phyloP scores from a whole-genome alignment of 2,329 filamentous ascomycete genomes.

The Trichoderma breve region DNA sequence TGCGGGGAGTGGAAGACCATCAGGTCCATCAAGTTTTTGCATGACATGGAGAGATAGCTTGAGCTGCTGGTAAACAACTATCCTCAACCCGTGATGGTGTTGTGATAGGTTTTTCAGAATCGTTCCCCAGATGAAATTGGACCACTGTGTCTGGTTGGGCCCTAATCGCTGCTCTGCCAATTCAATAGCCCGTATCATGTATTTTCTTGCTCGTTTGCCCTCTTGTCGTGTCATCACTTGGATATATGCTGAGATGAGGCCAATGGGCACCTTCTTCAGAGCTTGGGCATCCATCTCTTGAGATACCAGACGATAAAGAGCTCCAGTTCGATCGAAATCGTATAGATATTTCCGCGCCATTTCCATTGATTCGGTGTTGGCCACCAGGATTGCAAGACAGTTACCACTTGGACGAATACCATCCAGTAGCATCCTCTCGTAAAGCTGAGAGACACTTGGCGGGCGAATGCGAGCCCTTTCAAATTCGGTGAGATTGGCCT shows the following conservation, averaged over 20 bases:
- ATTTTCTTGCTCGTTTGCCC: constrained; percentile 24
- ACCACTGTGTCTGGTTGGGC: constrained; percentile 28
- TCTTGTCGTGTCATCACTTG: constrained; percentile 29
- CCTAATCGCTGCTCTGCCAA: constrained; percentile 31
- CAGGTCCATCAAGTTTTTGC: constrained; percentile 30
- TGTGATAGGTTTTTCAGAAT: constrained; percentile 37
- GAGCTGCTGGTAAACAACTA: constrained; percentile 33
- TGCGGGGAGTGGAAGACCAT: constrained; percentile 25
- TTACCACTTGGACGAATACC: constrained; percentile 48
- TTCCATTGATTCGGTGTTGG: constrained; percentile 47
- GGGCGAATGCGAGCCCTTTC: constrained; percentile 62
- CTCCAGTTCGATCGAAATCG: constrained; percentile 37
- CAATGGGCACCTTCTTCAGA: constrained; percentile 30
- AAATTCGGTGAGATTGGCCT: constrained; percentile 59
- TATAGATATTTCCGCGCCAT: constrained; percentile 50
- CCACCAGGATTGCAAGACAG: constrained; percentile 56
- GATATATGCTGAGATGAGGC: constrained; percentile 52
- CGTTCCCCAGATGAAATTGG: constrained; percentile 33
- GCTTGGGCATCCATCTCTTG: constrained; percentile 26
- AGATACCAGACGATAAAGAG: constrained; percentile 23
- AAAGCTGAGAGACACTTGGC: constrained; percentile 58
- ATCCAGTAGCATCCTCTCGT: constrained; percentile 53
- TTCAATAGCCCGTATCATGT: constrained; percentile 34
- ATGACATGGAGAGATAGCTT: constrained; percentile 30
- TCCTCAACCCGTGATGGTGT: constrained; percentile 29